Evolutionary conservation across 208 protist genomes (phyloP), one percentile per base, ranked within the genome.

Genomic region (Acanthamoeba triangularis): DNA sequence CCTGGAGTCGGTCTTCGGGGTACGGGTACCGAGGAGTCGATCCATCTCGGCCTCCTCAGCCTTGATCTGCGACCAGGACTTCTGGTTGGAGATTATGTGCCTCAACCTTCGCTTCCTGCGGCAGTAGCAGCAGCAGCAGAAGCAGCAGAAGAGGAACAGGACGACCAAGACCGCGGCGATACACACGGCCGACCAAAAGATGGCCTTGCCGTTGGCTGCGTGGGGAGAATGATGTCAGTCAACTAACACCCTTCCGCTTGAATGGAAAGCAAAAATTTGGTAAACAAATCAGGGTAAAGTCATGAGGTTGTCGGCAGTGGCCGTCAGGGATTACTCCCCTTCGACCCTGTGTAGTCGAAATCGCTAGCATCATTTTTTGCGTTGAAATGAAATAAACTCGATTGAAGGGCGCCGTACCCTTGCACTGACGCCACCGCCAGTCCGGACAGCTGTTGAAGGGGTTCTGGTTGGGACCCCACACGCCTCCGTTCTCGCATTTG

Each of bases 391-490:
- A 16, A 33, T 20, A 28, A 59, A 84, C 67, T 18, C 11, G 30
- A n/a, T 35, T 18, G 37, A 44, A 84, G 14, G 20, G 25, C 2
- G 18, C 13, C 44, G 76, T 69, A 94, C 90, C 90, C 54, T 94
- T 94, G 90, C 90, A 94, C 52, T 94, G 90, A 14, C 90, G 59
- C 90, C 90, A 94, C 47, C 90, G 90, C 90, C 90, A 94, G 41
- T 94, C 90, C 2, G 37, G 30, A 41, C 90, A 94, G 90, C 41
- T 23, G 47, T 74, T 82, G 69, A 94, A 84, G 0, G 69, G 67
- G 65, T 82, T 82, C 47, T 74, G 41, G n/a, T 94, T 82, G 90
- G 90, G 90, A 10, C 90, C 90, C 37, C 54, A 94, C 13, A 94
- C 47, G 67, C 35, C 49, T 52, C 90, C 90, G 23, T 80, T 11